phyloP scores from a whole-genome alignment of 352 stramenopile genomes.

The Globisporangium carolinianum region DNA sequence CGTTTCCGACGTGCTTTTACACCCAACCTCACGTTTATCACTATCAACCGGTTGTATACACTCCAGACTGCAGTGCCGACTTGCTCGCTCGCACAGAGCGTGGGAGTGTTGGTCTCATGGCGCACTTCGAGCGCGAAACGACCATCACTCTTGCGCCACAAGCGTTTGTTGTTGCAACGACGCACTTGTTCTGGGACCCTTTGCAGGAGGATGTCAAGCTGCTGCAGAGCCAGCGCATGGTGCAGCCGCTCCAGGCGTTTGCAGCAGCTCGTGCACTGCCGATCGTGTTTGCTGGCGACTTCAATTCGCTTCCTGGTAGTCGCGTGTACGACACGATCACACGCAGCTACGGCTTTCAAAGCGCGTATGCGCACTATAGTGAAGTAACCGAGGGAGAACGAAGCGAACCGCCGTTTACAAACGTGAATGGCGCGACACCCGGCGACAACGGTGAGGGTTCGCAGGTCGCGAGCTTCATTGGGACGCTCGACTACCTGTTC shows the following conservation, averaged over 20 bases:
- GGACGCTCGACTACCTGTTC: slow-evolving; percentile 82
- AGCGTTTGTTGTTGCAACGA: slow-evolving; percentile 66
- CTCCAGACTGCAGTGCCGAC: slow-evolving; percentile 42
- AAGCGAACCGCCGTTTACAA: slow-evolving; percentile 61
- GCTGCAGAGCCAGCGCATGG: slow-evolving; percentile 54
- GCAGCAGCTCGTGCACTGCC: slow-evolving; percentile 15
- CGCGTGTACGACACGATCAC: slow-evolving; percentile 65
- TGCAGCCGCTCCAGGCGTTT: slow-evolving; percentile 39
- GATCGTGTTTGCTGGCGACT: slow-evolving; percentile 69
- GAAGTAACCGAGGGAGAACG: too few species aligned
- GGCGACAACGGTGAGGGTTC: slow-evolving; percentile 15
- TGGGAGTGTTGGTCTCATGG: slow-evolving; percentile 54
- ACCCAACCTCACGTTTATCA: not conserved
- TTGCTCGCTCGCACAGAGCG: slow-evolving; percentile 36
- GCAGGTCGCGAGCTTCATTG: slow-evolving; percentile 53
- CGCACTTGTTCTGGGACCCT: slow-evolving; percentile 82
- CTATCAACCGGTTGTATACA: not conserved
- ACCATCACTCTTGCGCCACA: slow-evolving; percentile 8
- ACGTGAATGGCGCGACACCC: slow-evolving; percentile 45
- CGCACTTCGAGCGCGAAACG: slow-evolving; percentile 32
- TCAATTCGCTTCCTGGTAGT: slow-evolving; percentile 77
- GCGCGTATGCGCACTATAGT: slow-evolving; percentile 53
- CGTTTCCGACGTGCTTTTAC: not conserved
- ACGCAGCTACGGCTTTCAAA: slow-evolving; percentile 26
- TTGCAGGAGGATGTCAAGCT: slow-evolving; percentile 80